A percentile compares a stretch with the other conserved stretches of the same genome.
Conservation (phyloP, 371 early-diverging fungal genomes). For the Rhizopus sp. region DNA sequence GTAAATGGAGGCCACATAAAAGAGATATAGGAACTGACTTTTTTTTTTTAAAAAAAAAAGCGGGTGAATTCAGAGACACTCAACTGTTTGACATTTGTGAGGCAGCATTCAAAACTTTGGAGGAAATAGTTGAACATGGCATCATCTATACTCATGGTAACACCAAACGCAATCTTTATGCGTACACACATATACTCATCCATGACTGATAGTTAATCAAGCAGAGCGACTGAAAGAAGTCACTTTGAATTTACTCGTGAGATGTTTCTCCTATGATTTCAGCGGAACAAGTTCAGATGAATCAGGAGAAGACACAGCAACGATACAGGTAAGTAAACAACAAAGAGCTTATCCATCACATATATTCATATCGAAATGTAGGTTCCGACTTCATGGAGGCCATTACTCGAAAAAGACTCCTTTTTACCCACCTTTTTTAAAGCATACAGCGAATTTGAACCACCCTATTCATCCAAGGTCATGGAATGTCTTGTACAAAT, state of each 20-base stretch:
- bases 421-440: constrained; percentile 76
- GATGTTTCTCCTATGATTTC: constrained; percentile 85
- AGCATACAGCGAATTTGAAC: constrained; percentile 62
- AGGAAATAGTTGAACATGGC: constrained; percentile 43
- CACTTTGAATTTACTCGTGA: constrained; percentile 64
- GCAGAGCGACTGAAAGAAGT: constrained; percentile 60
- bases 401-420: constrained; percentile 65
- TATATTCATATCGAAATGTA: constrained; percentile 30
- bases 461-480: constrained; percentile 62
- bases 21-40: too few relatives aligned
- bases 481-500: constrained; percentile 84
- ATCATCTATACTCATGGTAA: constrained; percentile 48
- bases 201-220: constrained; percentile 34
- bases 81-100: constrained; percentile 77
- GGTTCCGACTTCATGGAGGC: constrained; percentile 81
- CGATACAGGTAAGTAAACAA: constrained; percentile 63
- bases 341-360: constrained; percentile 39
- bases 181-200: neutral
- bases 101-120: constrained; percentile 62
- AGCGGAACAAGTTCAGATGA: constrained; percentile 86
- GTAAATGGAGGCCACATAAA: constrained; percentile 24
- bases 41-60: constrained; percentile 45
- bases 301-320: constrained; percentile 80
- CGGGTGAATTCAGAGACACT: constrained; percentile 81
- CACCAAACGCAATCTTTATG: neutral